These are phyloP conservation scores for Simplicillium aogashimaense DNA, from an alignment of 2,329 filamentous ascomycete species.

Conservation along the genomic window DNA sequence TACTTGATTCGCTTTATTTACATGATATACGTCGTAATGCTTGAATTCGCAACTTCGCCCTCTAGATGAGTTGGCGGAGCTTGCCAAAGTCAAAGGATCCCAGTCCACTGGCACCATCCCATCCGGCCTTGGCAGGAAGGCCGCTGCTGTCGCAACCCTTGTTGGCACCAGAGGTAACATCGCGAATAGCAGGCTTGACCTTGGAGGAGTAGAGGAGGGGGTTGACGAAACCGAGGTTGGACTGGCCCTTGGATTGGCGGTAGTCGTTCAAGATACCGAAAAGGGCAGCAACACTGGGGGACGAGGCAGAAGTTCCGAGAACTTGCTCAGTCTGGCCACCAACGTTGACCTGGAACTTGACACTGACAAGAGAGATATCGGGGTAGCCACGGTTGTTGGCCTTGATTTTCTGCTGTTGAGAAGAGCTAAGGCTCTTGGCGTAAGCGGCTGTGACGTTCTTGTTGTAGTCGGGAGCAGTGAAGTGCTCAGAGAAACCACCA, in stretches of 20 bases:
- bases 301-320: not conserved
- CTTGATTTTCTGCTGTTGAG: not conserved
- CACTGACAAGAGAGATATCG: not conserved
- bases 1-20: no score
- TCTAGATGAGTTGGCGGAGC: not conserved
- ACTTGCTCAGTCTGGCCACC: not conserved
- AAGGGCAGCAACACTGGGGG: not conserved
- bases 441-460: not conserved
- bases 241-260: not conserved
- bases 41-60: not conserved
- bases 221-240: not conserved
- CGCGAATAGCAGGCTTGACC: not conserved
- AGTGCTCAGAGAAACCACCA: not conserved
- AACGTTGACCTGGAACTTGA: not conserved
- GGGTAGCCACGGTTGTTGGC: not conserved
- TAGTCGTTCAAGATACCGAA: not conserved
- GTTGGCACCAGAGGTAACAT: conserved; percentile 1
- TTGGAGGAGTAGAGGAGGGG: conserved; percentile 1
- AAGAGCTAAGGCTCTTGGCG: not conserved
- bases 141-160: conserved; percentile 1
- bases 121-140: conserved; percentile 1
- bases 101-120: conserved; percentile 4
- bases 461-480: not conserved
- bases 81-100: conserved; percentile 3
- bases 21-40: no score